Base-by-base conservation (phyloP, 2,329 filamentous ascomycete species). In the Hypoxylon sp. region DNA sequence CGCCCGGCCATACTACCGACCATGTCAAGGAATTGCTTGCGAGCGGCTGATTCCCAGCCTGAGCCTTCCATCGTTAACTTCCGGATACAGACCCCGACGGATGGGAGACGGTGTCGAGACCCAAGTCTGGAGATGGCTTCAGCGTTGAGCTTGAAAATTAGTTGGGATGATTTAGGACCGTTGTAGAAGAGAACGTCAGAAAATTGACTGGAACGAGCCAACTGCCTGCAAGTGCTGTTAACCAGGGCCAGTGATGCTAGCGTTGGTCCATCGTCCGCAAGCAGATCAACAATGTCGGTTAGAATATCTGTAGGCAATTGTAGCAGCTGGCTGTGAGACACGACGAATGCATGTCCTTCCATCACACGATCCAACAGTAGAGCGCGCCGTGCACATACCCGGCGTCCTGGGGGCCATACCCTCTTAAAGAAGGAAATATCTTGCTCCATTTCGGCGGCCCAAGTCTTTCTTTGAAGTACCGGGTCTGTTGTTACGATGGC, bases 121-220 rank as follows among this genome's bases (percentile, higher is more conserved):
- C 9, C 4, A 12, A 12, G 12, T 33, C 30, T 33, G 30, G 8
- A 11, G 8, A 4, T 33, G 30, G 30, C 11, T 11, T 33, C 30
- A 33, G 11, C 4, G 12, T 8, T 26, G 14, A 24, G 30, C 38
- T 11, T 9, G 26, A 18, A 16, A 49, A 32, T 11, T n/a, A 44
- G 11, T 2, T 12, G 30, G 8, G 12, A 33, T 12, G 30, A 9
- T 33, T 12, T 2, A 11, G n/a, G n/a, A n/a, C 46, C 44, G 26
- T 46, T 38, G 16, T 62, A 24, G 36, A 65, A 54, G 30, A 11
- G 3, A 7, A 65, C 28, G 2, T 36, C 33, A 4, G 49, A 53
- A 26, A 65, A 65, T 45, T 62, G 63, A 40, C 48, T 36, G 6
- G 63, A 62, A 11, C 63, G 63, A 42, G 58, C 63, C 22, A 65